Evolutionary conservation across 2,329 filamentous ascomycete genomes (phyloP).

Genomic region (Rhexocercosporidium sp.): DNA sequence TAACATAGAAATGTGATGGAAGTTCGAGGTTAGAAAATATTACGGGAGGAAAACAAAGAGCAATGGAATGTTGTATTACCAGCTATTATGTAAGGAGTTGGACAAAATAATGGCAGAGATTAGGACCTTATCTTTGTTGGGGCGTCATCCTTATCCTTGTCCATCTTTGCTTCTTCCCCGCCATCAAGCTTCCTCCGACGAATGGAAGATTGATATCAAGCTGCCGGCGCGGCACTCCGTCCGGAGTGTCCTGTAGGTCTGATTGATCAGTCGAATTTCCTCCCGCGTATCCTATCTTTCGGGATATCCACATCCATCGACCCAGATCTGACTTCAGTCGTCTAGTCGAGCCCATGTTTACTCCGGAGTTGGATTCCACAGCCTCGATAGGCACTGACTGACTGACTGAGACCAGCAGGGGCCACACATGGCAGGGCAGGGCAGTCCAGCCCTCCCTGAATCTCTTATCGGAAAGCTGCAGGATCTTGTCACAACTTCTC

Average conservation of each 20-base stretch:
- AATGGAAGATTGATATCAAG: neutral
- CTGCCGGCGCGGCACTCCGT: conserved; percentile 5
- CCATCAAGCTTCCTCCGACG: neutral
- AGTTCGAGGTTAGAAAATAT: conserved; percentile 4
- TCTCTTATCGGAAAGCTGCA: conserved; percentile 14
- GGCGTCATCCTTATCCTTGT: conserved; percentile 2
- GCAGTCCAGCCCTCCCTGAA: neutral
- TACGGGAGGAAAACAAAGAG: neutral
- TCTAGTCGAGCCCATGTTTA: neutral
- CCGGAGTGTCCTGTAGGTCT: neutral
- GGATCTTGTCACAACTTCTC: conserved; percentile 15
- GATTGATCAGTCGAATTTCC: neutral
- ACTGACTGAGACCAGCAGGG: neutral
- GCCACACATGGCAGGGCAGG: neutral
- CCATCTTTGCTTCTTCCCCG: conserved; percentile 1
- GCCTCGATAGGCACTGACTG: neutral
- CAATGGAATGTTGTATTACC: conserved; percentile 13
- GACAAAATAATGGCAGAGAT: conserved; percentile 12
- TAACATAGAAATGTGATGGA: conserved; percentile 11
- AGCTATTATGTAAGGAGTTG: conserved; percentile 19
- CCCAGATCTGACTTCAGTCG: neutral
- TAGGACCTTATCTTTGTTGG: conserved; percentile 17
- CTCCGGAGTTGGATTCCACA: neutral
- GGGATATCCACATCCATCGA: neutral
- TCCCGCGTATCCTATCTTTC: neutral